Evolutionary conservation across 2,329 filamentous ascomycete genomes (phyloP).

Genomic region (Monilinia fructigena): DNA sequence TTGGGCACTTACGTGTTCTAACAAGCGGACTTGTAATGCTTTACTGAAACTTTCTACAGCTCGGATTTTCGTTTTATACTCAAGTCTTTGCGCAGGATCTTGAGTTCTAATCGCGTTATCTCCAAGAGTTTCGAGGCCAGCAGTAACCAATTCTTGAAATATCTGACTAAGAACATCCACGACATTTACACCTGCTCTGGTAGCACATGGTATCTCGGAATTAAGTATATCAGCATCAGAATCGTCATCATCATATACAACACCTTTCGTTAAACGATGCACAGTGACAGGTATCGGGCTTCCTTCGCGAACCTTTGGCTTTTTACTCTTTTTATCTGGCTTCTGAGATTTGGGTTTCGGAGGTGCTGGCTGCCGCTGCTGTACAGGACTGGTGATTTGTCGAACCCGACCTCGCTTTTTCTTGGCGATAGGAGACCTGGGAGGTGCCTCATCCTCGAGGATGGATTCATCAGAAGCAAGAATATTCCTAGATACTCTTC

Average conservation of each 20-base stretch:
- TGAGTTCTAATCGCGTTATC: conserved; percentile 46
- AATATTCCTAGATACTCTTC: conserved; percentile 34
- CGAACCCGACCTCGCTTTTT: conserved; percentile 27
- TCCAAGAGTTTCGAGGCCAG: conserved; percentile 49
- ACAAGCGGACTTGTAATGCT: conserved; percentile 54
- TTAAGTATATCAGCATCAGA: conserved; percentile 48
- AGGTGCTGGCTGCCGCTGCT: conserved; percentile 40
- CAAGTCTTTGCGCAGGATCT: conserved; percentile 50
- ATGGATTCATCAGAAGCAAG: conserved; percentile 42
- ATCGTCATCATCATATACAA: conserved; percentile 45
- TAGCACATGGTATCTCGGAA: conserved; percentile 53
- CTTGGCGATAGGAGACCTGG: conserved; percentile 16
- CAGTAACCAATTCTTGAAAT: conserved; percentile 59
- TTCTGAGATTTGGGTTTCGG: conserved; percentile 32
- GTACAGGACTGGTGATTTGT: conserved; percentile 25
- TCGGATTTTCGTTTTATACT: conserved; percentile 54
- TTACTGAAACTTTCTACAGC: conserved; percentile 59
- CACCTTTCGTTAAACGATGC: conserved; percentile 56
- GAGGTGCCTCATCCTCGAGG: conserved; percentile 40
- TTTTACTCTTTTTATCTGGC: conserved; percentile 32
- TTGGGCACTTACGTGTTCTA: conserved; percentile 54
- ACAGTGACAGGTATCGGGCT: conserved; percentile 59
- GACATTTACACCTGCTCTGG: conserved; percentile 56
- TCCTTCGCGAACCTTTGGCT: conserved; percentile 34
- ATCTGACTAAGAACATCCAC: conserved; percentile 62